phyloP scores from a whole-genome alignment of 2,329 filamentous ascomycete species.

The Colletotrichum sp. region DNA sequence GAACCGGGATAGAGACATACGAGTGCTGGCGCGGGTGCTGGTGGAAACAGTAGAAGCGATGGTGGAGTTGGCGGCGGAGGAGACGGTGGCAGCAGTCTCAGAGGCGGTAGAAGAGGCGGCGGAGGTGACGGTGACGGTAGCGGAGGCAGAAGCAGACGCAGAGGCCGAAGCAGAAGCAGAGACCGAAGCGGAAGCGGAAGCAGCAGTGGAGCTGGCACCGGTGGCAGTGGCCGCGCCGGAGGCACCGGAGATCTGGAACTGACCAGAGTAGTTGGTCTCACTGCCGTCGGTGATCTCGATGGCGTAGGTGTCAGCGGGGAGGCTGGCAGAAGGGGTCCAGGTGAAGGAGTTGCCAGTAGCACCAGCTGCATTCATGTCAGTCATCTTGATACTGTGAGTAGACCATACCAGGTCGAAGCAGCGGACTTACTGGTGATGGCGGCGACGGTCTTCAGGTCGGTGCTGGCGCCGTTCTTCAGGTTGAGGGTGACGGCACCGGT shows the following conservation, averaged over 20 bases:
- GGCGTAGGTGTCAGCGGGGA: slow-evolving; percentile 47
- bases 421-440: slow-evolving; percentile 40
- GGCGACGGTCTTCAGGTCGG: slow-evolving; percentile 38
- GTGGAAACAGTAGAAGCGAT: slow-evolving; percentile 15
- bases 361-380: slow-evolving; percentile 30
- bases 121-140: slow-evolving; percentile 20
- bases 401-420: neutral
- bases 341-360: slow-evolving; percentile 38
- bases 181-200: slow-evolving; percentile 11
- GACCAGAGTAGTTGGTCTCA: slow-evolving; percentile 48
- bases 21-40: slow-evolving; percentile 20
- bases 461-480: slow-evolving; percentile 42
- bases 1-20: neutral
- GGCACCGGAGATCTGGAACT: slow-evolving; percentile 39
- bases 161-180: slow-evolving; percentile 19
- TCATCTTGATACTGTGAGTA: neutral
- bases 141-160: slow-evolving; percentile 16
- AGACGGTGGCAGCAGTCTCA: slow-evolving; percentile 14
- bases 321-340: slow-evolving; percentile 40
- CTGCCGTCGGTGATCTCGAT: slow-evolving; percentile 47
- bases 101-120: slow-evolving; percentile 17
- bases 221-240: slow-evolving; percentile 14
- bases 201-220: slow-evolving; percentile 16
- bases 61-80: slow-evolving; percentile 8
- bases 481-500: slow-evolving; percentile 46